Percentiles rank a stretch among this genome's conserved stretches.
phyloP scores from a whole-genome alignment of 805 yeast genomes.

The Ogataea methanolica region DNA sequence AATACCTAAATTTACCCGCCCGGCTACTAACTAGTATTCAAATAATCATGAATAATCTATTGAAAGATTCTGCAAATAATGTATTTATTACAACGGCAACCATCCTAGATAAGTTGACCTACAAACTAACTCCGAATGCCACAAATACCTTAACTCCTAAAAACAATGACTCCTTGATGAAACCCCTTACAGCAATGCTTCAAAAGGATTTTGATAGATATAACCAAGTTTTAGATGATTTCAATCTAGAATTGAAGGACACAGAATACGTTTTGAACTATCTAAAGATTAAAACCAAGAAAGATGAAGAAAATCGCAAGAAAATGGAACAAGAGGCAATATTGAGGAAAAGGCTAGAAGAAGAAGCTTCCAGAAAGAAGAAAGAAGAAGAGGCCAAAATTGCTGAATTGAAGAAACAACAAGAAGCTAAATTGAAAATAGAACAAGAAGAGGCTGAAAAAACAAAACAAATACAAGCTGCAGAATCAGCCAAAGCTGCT shows the following conservation, averaged over 20 bases:
- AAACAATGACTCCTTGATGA: constrained; percentile 24
- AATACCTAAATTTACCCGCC: too few species aligned
- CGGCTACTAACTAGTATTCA: too few species aligned
- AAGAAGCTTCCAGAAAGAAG: constrained; percentile 14
- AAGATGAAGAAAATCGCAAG: constrained; percentile 22
- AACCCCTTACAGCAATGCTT: constrained; percentile 21
- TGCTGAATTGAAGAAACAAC: constrained; percentile 12
- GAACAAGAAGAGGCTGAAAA: constrained; percentile 6
- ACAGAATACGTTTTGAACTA: constrained; percentile 24
- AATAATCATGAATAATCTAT: constrained; percentile 19
- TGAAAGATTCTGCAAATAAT: constrained; percentile 29
- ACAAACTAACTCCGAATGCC: constrained; percentile 21
- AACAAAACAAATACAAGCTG: not conserved
- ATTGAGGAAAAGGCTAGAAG: constrained; percentile 17
- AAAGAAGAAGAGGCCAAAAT: constrained; percentile 13
- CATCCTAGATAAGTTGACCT: constrained; percentile 28
- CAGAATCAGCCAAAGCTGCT: not conserved
- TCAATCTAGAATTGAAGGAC: constrained; percentile 24
- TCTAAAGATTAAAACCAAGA: constrained; percentile 23
- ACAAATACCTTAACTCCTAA: constrained; percentile 24
- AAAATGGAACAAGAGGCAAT: constrained; percentile 20
- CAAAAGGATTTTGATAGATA: constrained; percentile 23
- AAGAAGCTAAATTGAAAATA: constrained; percentile 5
- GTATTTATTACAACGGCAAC: constrained; percentile 30
- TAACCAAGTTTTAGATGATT: constrained; percentile 27